Evolutionary conservation across 768 basidiomycete species (phyloP), one percentile per base, ranked within the genome.

Genomic region (Mycena albidolilacea): DNA sequence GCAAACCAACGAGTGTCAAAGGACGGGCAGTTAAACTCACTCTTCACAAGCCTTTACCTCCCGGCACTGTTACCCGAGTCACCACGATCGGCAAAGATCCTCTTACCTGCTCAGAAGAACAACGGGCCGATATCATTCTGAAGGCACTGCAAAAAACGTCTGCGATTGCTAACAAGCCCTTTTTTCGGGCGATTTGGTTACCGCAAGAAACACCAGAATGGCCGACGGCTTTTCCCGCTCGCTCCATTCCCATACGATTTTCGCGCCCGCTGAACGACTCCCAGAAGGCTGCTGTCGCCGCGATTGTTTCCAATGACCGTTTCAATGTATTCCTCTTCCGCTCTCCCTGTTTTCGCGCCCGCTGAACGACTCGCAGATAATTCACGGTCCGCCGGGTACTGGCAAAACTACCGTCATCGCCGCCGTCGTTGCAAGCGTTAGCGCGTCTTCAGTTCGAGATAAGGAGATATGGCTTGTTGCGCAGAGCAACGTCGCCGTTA

Each of bases 401-500:
- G 91, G 91, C 12, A 92, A 91, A 78, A 91, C 91, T 4, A 89
- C 89, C 21, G 89, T 90, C 19, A 92, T 92, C 72, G 88, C 89
- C 0, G 86, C 88, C 0, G 83, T 83, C 73, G 84, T 88, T 5
- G 77, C 81, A 0, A 85, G 83, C 67, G 79, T 85, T 63, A 78
- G 84, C 21, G 69, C 66, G 2, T 80, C 79, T 38, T 72, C 78
- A 0, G 78, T 81, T 52, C 71, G 75, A 19, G 60, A 44, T 9
- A 67, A 69, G 5, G 85, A 88, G 0, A 81, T 93, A 11, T 95
- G 91, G 90, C 85, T 95, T 10, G 81, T 91, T 64, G 91, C 93
- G 5, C 92, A 94, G 73, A 92, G 91, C 11, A 94, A 95, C 79
- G 88, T 94, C 65, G 93, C 93, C 41, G 92, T 95, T 44, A 94